A percentile compares a stretch with the other conserved stretches of the same genome.
phyloP scores from a whole-genome alignment of 31 red algal species.

The Odonthalia washingtoniensis region DNA sequence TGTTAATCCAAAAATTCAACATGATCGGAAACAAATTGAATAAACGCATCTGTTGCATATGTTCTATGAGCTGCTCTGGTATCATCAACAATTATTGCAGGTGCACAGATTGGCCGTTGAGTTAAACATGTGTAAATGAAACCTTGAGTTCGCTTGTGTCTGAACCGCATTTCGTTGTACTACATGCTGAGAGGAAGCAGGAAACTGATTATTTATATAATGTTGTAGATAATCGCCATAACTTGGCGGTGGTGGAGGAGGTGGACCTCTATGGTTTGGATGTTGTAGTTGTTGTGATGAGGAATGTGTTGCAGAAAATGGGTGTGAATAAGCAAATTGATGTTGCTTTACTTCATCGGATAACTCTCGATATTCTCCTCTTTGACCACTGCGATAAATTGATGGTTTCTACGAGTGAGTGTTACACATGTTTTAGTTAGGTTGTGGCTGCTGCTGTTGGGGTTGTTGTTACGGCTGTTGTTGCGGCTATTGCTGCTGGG shows the following conservation, averaged over 20 bases:
- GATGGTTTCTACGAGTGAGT: no score
- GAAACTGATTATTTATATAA: not conserved
- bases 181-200: not conserved
- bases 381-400: no score
- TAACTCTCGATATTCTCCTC: no score
- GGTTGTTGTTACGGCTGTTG: no score
- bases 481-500: no score
- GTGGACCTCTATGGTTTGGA: not conserved
- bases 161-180: not conserved
- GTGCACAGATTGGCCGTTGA: not conserved
- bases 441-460: no score
- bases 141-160: not conserved
- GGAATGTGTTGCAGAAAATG: no score
- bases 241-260: not conserved
- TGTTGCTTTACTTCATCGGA: no score
- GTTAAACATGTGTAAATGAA: not conserved
- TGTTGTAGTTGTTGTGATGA: no score
- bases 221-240: not conserved
- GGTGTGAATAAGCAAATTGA: no score
- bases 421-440: no score
- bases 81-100: not conserved
- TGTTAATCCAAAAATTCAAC: slow-evolving; percentile 57
- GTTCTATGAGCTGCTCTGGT: no score
- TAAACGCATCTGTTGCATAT: slow-evolving; percentile 27
- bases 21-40: slow-evolving; percentile 46